These are phyloP conservation scores for Magnusiomyces tetraspermus DNA, from an alignment of 1,139 yeast genomes.

Conservation along the genomic window DNA sequence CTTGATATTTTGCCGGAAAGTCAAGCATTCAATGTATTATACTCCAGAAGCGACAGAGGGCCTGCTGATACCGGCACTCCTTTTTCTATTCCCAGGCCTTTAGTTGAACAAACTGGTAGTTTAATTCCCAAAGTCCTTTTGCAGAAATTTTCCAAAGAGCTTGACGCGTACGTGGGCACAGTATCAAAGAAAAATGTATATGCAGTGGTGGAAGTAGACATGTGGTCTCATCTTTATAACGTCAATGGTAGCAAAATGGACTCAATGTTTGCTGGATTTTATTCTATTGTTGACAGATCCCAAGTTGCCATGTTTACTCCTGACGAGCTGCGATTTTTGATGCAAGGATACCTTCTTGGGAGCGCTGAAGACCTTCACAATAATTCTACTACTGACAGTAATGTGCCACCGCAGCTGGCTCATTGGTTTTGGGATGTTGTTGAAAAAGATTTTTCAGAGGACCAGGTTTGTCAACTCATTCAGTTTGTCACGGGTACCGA, in stretches of 20 bases:
- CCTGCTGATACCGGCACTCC: too few species aligned
- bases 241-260: not conserved
- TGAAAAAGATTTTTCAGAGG: conserved; percentile 15
- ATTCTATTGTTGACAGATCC: not conserved
- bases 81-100: too few species aligned
- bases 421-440: conserved; percentile 20
- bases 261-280: not conserved
- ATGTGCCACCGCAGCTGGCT: conserved; percentile 15
- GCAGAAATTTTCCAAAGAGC: too few species aligned
- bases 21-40: too few species aligned
- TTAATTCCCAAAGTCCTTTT: too few species aligned
- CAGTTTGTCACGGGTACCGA: conserved; percentile 28
- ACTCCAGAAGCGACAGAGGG: too few species aligned
- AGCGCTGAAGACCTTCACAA: conserved; percentile 14
- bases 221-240: not conserved
- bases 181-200: too few species aligned
- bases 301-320: not conserved
- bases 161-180: too few species aligned
- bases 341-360: too few species aligned
- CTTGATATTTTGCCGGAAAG: too few species aligned
- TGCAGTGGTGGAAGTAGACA: not conserved
- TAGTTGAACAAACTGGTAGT: too few species aligned
- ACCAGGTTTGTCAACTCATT: conserved; percentile 18
- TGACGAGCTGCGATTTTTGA: conserved; percentile 17
- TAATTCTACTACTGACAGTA: conserved; percentile 15